Evolutionary conservation across 768 basidiomycete genomes (phyloP).

Genomic region (Naematelia aurantialba): DNA sequence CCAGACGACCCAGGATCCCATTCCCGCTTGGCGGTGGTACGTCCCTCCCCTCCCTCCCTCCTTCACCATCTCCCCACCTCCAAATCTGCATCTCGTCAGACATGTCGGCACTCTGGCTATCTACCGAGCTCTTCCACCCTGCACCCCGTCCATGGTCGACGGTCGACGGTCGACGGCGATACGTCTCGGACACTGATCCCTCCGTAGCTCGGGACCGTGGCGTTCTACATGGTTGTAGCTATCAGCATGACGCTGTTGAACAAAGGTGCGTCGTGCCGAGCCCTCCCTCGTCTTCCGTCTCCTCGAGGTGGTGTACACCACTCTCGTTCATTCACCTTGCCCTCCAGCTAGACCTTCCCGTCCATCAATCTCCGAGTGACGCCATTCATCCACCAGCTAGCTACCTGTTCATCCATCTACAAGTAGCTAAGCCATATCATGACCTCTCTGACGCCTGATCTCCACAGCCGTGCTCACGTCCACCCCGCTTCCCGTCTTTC

Average conservation of each 20-base stretch:
- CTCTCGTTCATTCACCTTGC: neutral
- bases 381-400: neutral
- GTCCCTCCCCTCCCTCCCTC: neutral
- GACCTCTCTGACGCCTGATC: neutral
- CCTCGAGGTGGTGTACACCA: neutral
- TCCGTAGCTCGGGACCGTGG: constrained; percentile 30
- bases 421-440: no score
- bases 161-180: neutral
- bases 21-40: constrained; percentile 5
- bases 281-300: neutral
- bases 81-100: neutral
- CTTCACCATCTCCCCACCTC: neutral
- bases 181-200: constrained; percentile 1
- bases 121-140: neutral
- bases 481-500: constrained; percentile 38
- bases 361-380: neutral
- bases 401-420: no score
- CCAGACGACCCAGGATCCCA: neutral
- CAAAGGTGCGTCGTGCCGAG: constrained; percentile 24
- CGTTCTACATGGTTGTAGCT: constrained; percentile 40
- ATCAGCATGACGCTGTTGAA: constrained; percentile 42
- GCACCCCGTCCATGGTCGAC: neutral
- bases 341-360: neutral
- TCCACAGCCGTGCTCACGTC: constrained; percentile 38
- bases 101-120: neutral